These are phyloP conservation scores for Tetrahymena borealis DNA, from an alignment of 73 alveolate genomes.

Conservation along the genomic window DNA sequence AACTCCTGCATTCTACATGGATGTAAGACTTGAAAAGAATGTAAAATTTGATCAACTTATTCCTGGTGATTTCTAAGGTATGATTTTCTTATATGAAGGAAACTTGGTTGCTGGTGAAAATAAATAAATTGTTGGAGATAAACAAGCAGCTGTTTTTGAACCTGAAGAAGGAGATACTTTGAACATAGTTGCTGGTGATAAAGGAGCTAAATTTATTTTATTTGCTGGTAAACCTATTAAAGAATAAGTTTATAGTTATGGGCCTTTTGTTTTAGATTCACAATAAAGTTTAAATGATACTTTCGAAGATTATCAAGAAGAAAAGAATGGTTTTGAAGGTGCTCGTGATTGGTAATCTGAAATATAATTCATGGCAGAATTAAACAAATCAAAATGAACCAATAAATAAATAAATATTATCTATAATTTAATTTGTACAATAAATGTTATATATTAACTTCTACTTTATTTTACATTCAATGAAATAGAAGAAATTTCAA, in stretches of 20 bases:
- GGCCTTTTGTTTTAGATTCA: constrained; percentile 80
- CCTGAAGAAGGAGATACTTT: constrained; percentile 2
- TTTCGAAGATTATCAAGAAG: constrained; percentile 53
- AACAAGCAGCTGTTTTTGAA: constrained; percentile 17
- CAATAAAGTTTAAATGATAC: constrained; percentile 50
- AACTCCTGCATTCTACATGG: constrained; percentile 62
- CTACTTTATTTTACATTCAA: no score
- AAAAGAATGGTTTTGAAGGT: constrained; percentile 79
- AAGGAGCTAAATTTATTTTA: constrained; percentile 39
- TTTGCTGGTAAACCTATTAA: constrained; percentile 74
- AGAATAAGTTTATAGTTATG: constrained; percentile 61
- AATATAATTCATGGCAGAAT: constrained; percentile 2
- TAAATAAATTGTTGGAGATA: background rate
- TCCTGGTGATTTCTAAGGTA: constrained; percentile 57
- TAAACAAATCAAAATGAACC: background rate
- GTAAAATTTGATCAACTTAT: constrained; percentile 28
- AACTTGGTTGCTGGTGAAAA: constrained; percentile 17
- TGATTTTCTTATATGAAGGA: constrained; percentile 53
- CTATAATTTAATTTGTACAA: no score
- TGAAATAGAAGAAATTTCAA: no score
- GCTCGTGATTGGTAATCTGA: constrained; percentile 62
- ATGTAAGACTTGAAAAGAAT: constrained; percentile 36
- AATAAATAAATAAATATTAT: background rate
- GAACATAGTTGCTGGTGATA: background rate
- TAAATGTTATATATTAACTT: no score